Percentiles rank a stretch among this genome's conserved stretches.
Evolutionary conservation across 805 yeast species (phyloP).

Genomic region (Hanseniaspora vineae): DNA sequence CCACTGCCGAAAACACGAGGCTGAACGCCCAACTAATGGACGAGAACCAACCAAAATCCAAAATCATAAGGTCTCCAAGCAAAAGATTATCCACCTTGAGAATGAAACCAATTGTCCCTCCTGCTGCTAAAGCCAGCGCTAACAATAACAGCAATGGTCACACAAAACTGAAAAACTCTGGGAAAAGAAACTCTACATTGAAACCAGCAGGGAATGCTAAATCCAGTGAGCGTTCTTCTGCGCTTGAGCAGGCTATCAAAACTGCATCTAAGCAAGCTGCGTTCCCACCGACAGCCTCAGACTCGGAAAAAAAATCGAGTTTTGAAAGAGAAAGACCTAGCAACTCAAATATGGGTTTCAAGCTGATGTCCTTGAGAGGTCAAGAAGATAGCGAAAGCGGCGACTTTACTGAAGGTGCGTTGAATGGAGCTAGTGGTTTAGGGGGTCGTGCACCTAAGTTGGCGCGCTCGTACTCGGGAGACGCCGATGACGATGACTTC

Average conservation of each 20-base stretch:
- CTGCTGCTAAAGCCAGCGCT: constrained; percentile 6
- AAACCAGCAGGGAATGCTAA: too few species aligned
- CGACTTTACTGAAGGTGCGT: background rate
- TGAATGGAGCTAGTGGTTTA: too few species aligned
- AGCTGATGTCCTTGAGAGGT: constrained; percentile 25
- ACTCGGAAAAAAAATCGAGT: constrained; percentile 37
- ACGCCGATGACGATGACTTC: background rate
- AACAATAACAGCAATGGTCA: constrained; percentile 4
- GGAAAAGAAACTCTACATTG: too few species aligned
- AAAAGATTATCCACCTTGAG: constrained; percentile 3
- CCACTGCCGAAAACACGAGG: constrained; percentile 73
- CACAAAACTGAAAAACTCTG: too few species aligned
- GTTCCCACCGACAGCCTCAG: constrained; percentile 21
- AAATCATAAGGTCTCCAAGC: constrained; percentile 5
- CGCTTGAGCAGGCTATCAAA: too few species aligned
- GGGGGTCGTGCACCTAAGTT: background rate
- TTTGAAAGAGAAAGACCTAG: constrained; percentile 35
- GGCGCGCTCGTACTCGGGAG: constrained; percentile 3
- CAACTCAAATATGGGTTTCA: constrained; percentile 25
- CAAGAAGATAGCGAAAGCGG: constrained; percentile 9
- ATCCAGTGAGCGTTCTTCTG: too few species aligned
- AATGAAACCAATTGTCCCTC: background rate
- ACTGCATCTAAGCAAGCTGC: constrained; percentile 6
- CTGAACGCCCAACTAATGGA: constrained; percentile 48
- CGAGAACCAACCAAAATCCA: constrained; percentile 10